Percentiles rank a stretch among this genome's conserved stretches.
Conservation (phyloP, 352 stramenopile species). For the Chrysophaeum taylorii region DNA sequence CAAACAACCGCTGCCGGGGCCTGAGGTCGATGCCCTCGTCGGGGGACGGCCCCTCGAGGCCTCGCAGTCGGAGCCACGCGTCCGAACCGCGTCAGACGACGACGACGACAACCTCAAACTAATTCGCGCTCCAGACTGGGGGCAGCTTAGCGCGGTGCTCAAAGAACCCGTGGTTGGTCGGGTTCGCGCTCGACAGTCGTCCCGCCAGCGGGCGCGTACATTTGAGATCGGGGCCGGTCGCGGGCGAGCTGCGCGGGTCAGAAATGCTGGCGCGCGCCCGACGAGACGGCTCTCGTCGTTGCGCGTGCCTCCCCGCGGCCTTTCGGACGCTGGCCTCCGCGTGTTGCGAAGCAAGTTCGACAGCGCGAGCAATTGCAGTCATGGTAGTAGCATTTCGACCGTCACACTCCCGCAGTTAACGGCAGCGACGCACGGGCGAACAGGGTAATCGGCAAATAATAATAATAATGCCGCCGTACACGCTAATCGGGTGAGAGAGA, state of each 20-base stretch:
- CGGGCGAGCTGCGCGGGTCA: neutral
- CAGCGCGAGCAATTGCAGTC: neutral
- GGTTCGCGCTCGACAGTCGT: neutral
- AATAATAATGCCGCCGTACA: too few species aligned
- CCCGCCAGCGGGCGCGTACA: neutral
- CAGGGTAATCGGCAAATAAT: neutral
- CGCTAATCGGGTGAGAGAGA: too few species aligned
- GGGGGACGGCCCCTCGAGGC: neutral
- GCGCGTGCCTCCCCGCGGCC: neutral
- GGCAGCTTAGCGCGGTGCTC: neutral
- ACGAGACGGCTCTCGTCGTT: neutral
- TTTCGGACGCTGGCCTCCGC: neutral
- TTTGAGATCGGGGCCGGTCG: neutral
- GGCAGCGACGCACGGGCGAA: neutral
- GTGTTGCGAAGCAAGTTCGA: neutral
- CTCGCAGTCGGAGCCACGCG: neutral
- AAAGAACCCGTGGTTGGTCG: neutral
- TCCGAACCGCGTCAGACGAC: neutral
- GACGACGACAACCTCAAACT: conserved; percentile 2
- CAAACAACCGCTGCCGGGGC: neutral
- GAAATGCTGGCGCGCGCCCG: neutral
- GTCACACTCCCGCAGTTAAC: too few species aligned
- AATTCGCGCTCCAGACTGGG: neutral
- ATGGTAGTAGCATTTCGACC: too few species aligned
- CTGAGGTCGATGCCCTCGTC: neutral